Base-by-base conservation (phyloP, 495 filamentous ascomycete genomes). In the Hypoxylon fuscum region DNA sequence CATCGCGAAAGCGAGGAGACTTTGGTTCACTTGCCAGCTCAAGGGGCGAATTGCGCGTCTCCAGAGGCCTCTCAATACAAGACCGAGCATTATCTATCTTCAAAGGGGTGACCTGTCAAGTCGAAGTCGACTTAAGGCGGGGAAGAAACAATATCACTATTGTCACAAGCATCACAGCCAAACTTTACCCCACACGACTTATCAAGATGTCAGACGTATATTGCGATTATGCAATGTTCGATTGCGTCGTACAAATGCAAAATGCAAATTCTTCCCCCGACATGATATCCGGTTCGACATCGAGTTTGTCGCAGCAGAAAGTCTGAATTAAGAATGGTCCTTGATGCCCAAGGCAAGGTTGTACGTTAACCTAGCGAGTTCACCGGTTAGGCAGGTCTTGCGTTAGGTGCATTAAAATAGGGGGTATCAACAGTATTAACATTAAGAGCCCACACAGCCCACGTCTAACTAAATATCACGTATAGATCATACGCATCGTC, bases 1-100 rank as follows among this genome's bases (percentile, higher is more conserved):
- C 62, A 58, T 52, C 57, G 61, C 63, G 63, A 66, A 66, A 66
- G 61, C 40, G 35, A 61, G 10, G 20, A 55, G 41, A 23, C 38
- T 18, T 21, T 50, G 5, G 1, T 27, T 41, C 21, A 57, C 48
- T 66, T 31, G 51, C 29, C 53, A 50, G 20, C 29, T 56, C 1
- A 45, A 18, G 25, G 8, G 38, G 31, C 10, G 43, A 42, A 47
- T 57, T 61, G 52, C 63, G 56, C 56, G 63, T 61, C 57, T 27
- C 46, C 32, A 38, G 38, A 47, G 49, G 8, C 17, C 18, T 40
- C 31, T 40, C 34, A 40, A 40, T 40, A 22, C 53, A 4, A 44
- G 52, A 40, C 34, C 42, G 37, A 8, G 21, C 37, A n/a, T 31
- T 45, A 44, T 50, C 20, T 6, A 23, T 43, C 1, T 52, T 52